Conservation (phyloP, 75 land plant species). For the Picea glauca region DNA sequence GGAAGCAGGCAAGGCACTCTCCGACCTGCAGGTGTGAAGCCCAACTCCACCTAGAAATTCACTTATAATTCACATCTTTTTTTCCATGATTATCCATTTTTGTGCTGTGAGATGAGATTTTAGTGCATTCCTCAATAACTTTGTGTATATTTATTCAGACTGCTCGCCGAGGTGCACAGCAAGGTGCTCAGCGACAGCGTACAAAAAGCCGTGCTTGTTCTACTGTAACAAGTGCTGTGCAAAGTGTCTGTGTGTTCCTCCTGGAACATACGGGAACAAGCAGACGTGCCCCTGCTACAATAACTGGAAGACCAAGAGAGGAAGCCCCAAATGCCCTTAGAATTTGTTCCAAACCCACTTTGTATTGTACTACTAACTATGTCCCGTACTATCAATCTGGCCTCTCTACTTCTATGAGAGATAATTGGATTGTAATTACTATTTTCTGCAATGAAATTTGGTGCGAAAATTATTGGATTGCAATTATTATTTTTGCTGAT, state of each 20-base stretch:
- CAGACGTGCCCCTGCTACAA: slow-evolving; percentile 77
- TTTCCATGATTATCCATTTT: no score
- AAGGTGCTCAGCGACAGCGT: slow-evolving; percentile 48
- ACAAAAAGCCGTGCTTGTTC: slow-evolving; percentile 60
- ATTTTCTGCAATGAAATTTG: no score
- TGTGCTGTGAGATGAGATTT: no score
- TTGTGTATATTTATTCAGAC: neutral
- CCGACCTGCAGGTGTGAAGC: slow-evolving; percentile 16
- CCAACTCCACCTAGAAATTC: neutral
- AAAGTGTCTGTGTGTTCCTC: slow-evolving; percentile 70
- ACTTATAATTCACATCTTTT: no score
- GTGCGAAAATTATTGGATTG: no score
- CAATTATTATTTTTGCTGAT: no score
- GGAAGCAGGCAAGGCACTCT: slow-evolving; percentile 20
- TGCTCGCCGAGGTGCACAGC: slow-evolving; percentile 21
- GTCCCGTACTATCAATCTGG: no score
- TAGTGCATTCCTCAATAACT: no score
- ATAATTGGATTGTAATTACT: neutral
- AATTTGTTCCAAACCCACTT: slow-evolving; percentile 1
- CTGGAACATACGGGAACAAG: slow-evolving; percentile 69
- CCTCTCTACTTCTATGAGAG: no score
- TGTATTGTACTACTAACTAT: no score
- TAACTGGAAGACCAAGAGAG: slow-evolving; percentile 76
- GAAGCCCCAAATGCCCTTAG: slow-evolving; percentile 78
- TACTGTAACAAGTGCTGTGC: slow-evolving; percentile 73